phyloP scores from a whole-genome alignment of 805 yeast genomes.

The Ogataea siamensis region DNA sequence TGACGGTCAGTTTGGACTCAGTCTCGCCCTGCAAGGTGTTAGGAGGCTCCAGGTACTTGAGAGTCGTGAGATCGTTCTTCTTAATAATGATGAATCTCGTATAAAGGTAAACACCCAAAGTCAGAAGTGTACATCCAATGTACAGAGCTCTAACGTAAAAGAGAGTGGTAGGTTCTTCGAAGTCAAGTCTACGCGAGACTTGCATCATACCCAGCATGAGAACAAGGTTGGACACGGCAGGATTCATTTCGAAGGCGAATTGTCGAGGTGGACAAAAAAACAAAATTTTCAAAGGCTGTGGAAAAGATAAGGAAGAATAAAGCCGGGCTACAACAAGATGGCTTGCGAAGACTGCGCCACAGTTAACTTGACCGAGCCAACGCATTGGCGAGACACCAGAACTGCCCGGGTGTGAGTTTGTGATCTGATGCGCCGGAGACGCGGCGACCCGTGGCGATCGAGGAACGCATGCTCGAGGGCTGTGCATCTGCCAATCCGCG shows the following conservation, averaged over 20 bases:
- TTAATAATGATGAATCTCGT: conserved; percentile 58
- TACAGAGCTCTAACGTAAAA: conserved; percentile 75
- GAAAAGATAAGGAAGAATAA: conserved; percentile 4
- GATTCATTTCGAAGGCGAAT: conserved; percentile 56
- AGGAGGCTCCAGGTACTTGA: conserved; percentile 88
- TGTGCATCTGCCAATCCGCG: conserved; percentile 14
- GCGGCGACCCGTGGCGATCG: too few species aligned
- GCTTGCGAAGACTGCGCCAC: too few species aligned
- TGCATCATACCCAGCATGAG: conserved; percentile 97
- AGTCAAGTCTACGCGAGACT: conserved; percentile 81
- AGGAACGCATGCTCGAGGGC: too few species aligned
- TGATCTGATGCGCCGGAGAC: too few species aligned
- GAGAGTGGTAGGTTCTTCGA: conserved; percentile 76
- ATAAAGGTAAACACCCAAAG: conserved; percentile 64
- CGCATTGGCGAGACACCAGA: too few species aligned
- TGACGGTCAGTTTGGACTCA: conserved; percentile 73
- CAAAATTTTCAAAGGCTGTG: conserved; percentile 13
- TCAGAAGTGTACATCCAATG: conserved; percentile 59
- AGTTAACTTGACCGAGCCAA: too few species aligned
- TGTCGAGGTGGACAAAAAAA: conserved; percentile 12
- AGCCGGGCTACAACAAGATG: too few species aligned
- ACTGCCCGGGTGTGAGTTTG: too few species aligned
- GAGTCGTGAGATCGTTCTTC: conserved; percentile 86
- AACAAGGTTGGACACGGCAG: conserved; percentile 80
- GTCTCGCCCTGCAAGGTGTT: conserved; percentile 74